These are phyloP conservation scores for Cordyceps cicadae DNA, from an alignment of 2,329 filamentous ascomycete genomes.

Conservation along the genomic window DNA sequence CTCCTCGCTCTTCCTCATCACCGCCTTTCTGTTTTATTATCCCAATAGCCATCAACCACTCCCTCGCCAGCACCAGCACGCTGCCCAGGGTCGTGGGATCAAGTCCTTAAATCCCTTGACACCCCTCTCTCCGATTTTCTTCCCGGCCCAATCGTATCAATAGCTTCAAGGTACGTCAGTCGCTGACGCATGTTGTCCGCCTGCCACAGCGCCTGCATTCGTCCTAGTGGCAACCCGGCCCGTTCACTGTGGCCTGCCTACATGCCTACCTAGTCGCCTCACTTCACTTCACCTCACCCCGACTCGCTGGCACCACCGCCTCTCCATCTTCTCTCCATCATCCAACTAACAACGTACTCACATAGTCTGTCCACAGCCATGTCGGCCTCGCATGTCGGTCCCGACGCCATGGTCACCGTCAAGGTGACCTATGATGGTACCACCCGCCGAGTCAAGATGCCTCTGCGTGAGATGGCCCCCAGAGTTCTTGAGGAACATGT, in stretches of 20 bases:
- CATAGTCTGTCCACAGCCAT: not conserved
- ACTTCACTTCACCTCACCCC: not conserved
- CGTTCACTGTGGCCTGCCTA: not conserved
- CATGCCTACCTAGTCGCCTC: not conserved
- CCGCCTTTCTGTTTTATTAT: not conserved
- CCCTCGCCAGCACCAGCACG: not conserved
- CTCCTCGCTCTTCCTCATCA: slow-evolving; percentile 4
- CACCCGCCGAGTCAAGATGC: slow-evolving; percentile 80
- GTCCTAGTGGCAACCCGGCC: slow-evolving; percentile 8
- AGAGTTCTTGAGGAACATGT: slow-evolving; percentile 75
- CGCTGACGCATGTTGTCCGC: slow-evolving; percentile 3
- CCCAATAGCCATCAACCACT: not conserved
- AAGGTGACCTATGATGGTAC: slow-evolving; percentile 73
- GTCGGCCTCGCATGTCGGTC: slow-evolving; percentile 11
- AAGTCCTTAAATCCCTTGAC: not conserved
- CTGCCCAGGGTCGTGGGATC: not conserved
- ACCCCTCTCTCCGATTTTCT: not conserved
- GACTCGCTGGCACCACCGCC: not conserved
- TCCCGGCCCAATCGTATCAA: not conserved
- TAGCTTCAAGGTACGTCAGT: not conserved
- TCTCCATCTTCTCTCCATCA: not conserved
- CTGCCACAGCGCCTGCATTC: not conserved
- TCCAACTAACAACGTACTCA: not conserved
- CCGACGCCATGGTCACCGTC: slow-evolving; percentile 55
- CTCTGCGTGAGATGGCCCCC: slow-evolving; percentile 73